A percentile compares a stretch with the other conserved stretches of the same genome.
Evolutionary conservation across 192 early-diverging fungal species (phyloP).

Genomic region (Backusella circina): DNA sequence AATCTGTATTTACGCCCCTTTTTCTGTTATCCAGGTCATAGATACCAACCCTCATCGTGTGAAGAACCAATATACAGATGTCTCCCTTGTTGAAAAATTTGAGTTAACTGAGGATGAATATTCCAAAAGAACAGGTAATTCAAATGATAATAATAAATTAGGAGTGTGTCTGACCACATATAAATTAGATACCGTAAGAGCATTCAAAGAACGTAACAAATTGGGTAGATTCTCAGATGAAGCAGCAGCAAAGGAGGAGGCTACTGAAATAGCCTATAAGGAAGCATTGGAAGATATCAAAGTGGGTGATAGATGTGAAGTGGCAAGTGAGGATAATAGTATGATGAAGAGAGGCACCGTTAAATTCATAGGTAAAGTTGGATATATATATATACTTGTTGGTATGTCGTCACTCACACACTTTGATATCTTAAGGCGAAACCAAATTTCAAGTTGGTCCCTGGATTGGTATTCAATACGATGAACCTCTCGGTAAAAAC

Average conservation of each 20-base stretch:
- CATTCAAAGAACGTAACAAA: constrained; percentile 87
- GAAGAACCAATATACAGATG: constrained; percentile 79
- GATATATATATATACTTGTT: neutral
- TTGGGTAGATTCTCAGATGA: constrained; percentile 80
- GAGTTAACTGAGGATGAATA: constrained; percentile 91
- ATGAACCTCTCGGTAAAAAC: constrained; percentile 95
- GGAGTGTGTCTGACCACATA: neutral
- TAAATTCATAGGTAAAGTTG: constrained; percentile 63
- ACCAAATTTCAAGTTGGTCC: constrained; percentile 79
- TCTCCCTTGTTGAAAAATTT: constrained; percentile 90
- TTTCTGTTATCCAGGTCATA: constrained; percentile 46
- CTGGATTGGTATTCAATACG: constrained; percentile 95
- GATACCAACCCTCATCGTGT: constrained; percentile 64
- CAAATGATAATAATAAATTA: neutral
- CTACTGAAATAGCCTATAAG: constrained; percentile 16
- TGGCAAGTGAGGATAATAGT: constrained; percentile 53
- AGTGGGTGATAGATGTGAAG: constrained; percentile 82
- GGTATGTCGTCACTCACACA: too few relatives aligned
- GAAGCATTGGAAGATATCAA: constrained; percentile 64
- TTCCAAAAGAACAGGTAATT: constrained; percentile 64
- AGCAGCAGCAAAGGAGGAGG: constrained; percentile 34
- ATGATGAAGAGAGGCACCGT: constrained; percentile 59
- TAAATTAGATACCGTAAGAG: constrained; percentile 72
- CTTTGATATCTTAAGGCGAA: constrained; percentile 32
- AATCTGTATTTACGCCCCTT: neutral